phyloP scores from a whole-genome alignment of 2,329 filamentous ascomycete species.

The Arthroderma sp. region DNA sequence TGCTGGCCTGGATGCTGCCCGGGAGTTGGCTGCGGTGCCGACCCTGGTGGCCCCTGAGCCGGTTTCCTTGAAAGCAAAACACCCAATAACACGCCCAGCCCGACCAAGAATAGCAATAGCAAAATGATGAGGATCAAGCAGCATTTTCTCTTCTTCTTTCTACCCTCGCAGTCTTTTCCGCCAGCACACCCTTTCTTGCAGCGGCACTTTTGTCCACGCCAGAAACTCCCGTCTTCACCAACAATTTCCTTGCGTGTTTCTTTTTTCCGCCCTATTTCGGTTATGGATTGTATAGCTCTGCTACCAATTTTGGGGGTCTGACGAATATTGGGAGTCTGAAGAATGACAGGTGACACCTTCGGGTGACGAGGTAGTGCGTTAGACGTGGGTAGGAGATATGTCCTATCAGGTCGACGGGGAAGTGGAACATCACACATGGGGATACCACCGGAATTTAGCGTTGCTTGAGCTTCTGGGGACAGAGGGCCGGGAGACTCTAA shows the following conservation, averaged over 20 bases:
- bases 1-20: background rate
- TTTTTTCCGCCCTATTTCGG: conserved; percentile 43
- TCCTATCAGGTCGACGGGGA: conserved; percentile 30
- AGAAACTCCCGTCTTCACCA: conserved; percentile 49
- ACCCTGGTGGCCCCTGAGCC: background rate
- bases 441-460: conserved; percentile 49
- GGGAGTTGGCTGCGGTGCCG: background rate
- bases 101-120: conserved; percentile 37
- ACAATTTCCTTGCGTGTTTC: conserved; percentile 55
- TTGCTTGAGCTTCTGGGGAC: conserved; percentile 50
- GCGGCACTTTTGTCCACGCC: conserved; percentile 54
- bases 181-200: conserved; percentile 54
- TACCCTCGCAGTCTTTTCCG: conserved; percentile 49
- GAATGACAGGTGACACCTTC: background rate
- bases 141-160: conserved; percentile 47
- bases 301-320: conserved; percentile 20
- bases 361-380: conserved; percentile 27
- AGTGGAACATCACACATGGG: conserved; percentile 49
- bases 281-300: conserved; percentile 21
- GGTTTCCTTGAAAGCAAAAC: conserved; percentile 16
- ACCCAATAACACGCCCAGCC: conserved; percentile 37
- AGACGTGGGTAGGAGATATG: conserved; percentile 19
- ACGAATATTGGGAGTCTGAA: background rate
- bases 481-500: conserved; percentile 49
- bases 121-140: conserved; percentile 41